Evolutionary conservation across 2,329 filamentous ascomycete genomes (phyloP), one percentile per base, ranked within the genome.

Genomic region (Botrytis galanthina): DNA sequence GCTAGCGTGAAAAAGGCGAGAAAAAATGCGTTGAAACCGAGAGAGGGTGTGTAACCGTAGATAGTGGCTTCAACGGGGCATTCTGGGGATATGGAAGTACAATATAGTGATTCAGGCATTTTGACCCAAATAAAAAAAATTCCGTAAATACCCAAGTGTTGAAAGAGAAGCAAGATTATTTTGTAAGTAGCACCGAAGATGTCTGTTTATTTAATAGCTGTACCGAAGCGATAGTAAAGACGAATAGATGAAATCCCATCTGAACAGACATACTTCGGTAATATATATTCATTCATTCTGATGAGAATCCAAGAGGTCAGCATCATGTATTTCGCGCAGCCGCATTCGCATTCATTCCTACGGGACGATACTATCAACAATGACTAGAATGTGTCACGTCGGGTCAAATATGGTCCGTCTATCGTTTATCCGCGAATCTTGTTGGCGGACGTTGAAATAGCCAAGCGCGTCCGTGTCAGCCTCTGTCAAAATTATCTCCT

Each of bases 1-100:
- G 83, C 81, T 3, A 86, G 46, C 16, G 83, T 85, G 74, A 88
- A 90, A 48, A 81, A 83, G 73, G 85, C 80, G 61, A 85, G 80
- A 79, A 90, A 87, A 80, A 89, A 88, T 78, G 84, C 82, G 78
- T 88, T 87, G 75, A 86, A 83, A 67, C 86, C 86, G 20, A 84
- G 80, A 78, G 87, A 88, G 20, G 88, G 88, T 59, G 84, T 84
- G 81, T 90, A 90, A 68, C 87, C 87, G 63, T 81, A 80, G 37
- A 80, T 75, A 20, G 78, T 78, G 42, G 74, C 71, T 42, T 73
- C 73, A 14, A 84, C 57, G 0, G 80, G 78, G 71, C 83, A 84
- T 5, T 76, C 80, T 29, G 71, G 71, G 7, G 71, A 70, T 20
- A 77, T 32, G 6, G 70, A 48, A 0, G 75, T 77, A 54, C 77